phyloP scores from a whole-genome alignment of 208 protist genomes.

The Wallacemonas rigidus region DNA sequence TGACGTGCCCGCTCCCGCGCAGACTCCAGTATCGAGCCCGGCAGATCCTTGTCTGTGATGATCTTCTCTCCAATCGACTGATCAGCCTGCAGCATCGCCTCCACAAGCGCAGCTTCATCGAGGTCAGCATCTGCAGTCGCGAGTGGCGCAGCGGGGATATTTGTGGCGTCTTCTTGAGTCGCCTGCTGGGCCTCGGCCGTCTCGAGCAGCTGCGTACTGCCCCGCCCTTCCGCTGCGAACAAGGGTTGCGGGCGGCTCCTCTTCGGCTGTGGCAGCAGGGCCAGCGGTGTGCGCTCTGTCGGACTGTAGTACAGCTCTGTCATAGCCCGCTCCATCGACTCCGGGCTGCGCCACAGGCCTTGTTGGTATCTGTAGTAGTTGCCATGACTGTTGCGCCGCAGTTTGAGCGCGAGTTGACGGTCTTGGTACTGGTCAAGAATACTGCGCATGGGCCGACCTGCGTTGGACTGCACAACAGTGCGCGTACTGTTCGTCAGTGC shows the following conservation, averaged over 20 bases:
- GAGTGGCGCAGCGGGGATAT: background rate
- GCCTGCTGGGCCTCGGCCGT: conserved; percentile 2
- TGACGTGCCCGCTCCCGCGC: conserved; percentile 38
- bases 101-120: conserved; percentile 17
- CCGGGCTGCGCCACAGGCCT: conserved; percentile 72
- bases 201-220: conserved; percentile 53
- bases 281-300: conserved; percentile 68
- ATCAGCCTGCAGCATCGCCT: conserved; percentile 22
- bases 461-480: conserved; percentile 65
- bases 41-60: conserved; percentile 46
- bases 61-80: conserved; percentile 56
- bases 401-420: conserved; percentile 28
- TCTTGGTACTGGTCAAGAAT: conserved; percentile 74
- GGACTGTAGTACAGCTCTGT: conserved; percentile 62
- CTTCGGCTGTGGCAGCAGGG: conserved; percentile 42
- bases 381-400: conserved; percentile 57
- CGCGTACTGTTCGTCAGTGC: conserved; percentile 1
- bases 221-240: conserved; percentile 49
- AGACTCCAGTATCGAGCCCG: conserved; percentile 61
- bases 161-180: background rate
- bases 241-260: conserved; percentile 28
- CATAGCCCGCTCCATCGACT: conserved; percentile 61
- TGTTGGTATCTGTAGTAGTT: conserved; percentile 87
- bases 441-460: conserved; percentile 38
- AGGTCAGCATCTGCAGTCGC: background rate